phyloP scores from a whole-genome alignment of 1,139 yeast species.

The Sugiyamaella pinicola region DNA sequence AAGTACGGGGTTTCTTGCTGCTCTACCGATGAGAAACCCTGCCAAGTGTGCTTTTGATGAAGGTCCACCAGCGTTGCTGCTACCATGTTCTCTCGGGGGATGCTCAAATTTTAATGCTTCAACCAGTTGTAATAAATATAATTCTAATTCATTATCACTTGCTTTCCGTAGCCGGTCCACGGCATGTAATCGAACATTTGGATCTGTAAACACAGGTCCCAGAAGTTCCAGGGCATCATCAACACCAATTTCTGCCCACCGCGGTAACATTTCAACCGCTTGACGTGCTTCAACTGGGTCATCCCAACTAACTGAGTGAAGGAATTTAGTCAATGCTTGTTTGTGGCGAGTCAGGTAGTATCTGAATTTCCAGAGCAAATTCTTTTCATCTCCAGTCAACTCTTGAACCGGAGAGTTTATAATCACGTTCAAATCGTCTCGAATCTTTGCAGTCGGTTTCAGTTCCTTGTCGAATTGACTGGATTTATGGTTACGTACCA shows the following conservation, averaged over 20 bases:
- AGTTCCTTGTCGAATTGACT: slow-evolving; percentile 78
- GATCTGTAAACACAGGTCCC: slow-evolving; percentile 66
- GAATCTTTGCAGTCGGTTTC: slow-evolving; percentile 82
- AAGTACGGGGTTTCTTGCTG: slow-evolving; percentile 63
- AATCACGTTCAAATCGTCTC: slow-evolving; percentile 71
- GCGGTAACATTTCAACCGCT: slow-evolving; percentile 61
- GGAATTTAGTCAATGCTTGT: slow-evolving; percentile 77
- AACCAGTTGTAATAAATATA: slow-evolving; percentile 85
- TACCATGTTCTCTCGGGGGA: slow-evolving; percentile 21
- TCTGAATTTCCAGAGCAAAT: slow-evolving; percentile 87
- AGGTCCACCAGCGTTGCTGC: slow-evolving; percentile 19
- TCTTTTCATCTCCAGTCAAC: slow-evolving; percentile 79
- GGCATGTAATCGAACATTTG: slow-evolving; percentile 75
- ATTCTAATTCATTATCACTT: slow-evolving; percentile 72
- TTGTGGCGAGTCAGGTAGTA: slow-evolving; percentile 78
- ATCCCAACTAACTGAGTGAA: slow-evolving; percentile 87
- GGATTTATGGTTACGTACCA: slow-evolving; percentile 80
- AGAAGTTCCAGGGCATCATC: slow-evolving; percentile 91
- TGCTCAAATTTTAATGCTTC: slow-evolving; percentile 85
- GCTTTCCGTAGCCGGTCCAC: slow-evolving; percentile 81
- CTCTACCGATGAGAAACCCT: slow-evolving; percentile 72
- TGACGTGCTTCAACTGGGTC: slow-evolving; percentile 79
- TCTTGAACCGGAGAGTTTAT: slow-evolving; percentile 81
- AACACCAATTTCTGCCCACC: slow-evolving; percentile 79
- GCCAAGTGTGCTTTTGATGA: slow-evolving; percentile 60